A percentile compares a stretch with the other conserved stretches of the same genome.
Conservation (phyloP, 805 yeast genomes). For the Saccharomycopsis schoenii region DNA sequence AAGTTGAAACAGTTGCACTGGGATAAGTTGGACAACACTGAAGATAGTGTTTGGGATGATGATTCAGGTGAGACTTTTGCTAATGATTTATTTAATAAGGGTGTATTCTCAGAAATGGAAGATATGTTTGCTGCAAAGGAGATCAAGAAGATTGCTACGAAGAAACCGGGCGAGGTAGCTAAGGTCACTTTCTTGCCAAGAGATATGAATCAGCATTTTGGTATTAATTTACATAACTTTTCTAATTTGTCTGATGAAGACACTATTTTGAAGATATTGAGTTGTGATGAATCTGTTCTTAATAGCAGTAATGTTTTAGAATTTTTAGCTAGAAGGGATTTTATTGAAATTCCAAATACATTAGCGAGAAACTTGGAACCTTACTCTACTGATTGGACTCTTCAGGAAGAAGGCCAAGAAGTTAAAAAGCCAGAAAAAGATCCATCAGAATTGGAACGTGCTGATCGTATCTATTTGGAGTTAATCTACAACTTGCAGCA, state of each 20-base stretch:
- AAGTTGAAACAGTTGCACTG: constrained; percentile 93
- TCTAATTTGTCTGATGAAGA: constrained; percentile 51
- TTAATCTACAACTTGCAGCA: constrained; percentile 73
- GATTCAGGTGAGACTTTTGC: constrained; percentile 47
- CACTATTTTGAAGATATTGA: constrained; percentile 59
- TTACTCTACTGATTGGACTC: constrained; percentile 64
- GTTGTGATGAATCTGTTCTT: constrained; percentile 65
- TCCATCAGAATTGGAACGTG: constrained; percentile 68
- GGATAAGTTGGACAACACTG: constrained; percentile 84
- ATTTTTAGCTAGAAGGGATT: constrained; percentile 66
- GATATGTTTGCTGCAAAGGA: constrained; percentile 81
- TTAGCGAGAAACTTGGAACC: constrained; percentile 69
- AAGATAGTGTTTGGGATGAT: constrained; percentile 78
- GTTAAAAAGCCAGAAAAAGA: constrained; percentile 53
- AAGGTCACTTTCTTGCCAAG: constrained; percentile 66
- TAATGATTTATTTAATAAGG: constrained; percentile 58
- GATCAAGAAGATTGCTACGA: constrained; percentile 38
- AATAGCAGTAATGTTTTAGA: constrained; percentile 69
- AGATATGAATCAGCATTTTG: constrained; percentile 89
- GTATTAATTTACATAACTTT: constrained; percentile 81
- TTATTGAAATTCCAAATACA: constrained; percentile 65
- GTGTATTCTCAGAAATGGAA: constrained; percentile 78
- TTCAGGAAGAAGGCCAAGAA: constrained; percentile 30
- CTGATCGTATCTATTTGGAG: constrained; percentile 78
- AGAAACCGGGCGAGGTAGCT: constrained; percentile 37